Conservation (phyloP, 208 protist species). For the Naegleria lovaniensis region DNA sequence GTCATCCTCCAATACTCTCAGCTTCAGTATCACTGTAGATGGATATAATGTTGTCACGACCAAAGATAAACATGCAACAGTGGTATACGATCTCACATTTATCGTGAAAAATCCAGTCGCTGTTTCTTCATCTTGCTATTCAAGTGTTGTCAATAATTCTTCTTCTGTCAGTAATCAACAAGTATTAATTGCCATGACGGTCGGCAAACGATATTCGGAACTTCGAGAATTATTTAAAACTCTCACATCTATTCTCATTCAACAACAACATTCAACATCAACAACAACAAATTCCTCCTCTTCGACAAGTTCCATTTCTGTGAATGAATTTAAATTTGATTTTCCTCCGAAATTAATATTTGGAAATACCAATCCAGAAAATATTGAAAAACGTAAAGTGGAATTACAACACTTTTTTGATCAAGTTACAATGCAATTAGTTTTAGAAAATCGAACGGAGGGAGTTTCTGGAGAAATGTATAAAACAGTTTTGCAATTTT, state of each 20-base stretch:
- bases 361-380: slow-evolving; percentile 7
- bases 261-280: not conserved
- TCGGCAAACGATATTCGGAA: not conserved
- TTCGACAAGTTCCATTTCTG: too few species aligned
- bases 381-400: not conserved
- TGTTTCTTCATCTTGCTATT: not conserved
- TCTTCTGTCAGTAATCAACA: not conserved
- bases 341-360: not conserved
- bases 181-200: not conserved
- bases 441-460: not conserved
- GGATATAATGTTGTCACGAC: not conserved
- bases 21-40: not conserved
- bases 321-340: not conserved
- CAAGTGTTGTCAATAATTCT: not conserved
- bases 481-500: not conserved
- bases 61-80: not conserved
- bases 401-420: not conserved
- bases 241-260: not conserved
- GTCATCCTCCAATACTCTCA: not conserved
- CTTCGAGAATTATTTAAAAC: not conserved
- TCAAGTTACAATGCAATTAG: not conserved
- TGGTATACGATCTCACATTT: not conserved
- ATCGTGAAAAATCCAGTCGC: not conserved
- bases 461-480: not conserved
- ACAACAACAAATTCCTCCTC: too few species aligned